phyloP scores from a whole-genome alignment of 208 protist genomes.

The Crithidia expoeki region DNA sequence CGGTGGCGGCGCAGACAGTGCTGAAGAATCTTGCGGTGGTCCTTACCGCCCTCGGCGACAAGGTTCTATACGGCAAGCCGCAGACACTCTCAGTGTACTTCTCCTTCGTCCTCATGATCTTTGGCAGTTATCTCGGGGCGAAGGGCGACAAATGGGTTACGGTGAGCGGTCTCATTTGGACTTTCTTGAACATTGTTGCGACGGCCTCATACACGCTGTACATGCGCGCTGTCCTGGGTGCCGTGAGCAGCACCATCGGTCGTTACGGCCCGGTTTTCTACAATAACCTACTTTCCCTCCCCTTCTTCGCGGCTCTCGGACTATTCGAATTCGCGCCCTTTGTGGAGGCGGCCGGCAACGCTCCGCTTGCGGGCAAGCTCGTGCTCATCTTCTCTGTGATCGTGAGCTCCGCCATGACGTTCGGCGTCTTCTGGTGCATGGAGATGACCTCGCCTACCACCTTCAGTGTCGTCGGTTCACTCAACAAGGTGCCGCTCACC shows the following conservation, averaged over 20 bases:
- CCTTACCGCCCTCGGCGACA: conserved; percentile 82
- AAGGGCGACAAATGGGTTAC: conserved; percentile 84
- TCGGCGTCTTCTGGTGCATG: conserved; percentile 91
- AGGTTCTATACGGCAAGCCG: conserved; percentile 59
- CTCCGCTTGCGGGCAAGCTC: conserved; percentile 26
- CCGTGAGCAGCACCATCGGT: conserved; percentile 62
- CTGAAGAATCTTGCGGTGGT: conserved; percentile 86
- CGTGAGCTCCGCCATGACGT: conserved; percentile 79
- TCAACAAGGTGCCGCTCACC: conserved; percentile 87
- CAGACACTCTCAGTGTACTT: conserved; percentile 55
- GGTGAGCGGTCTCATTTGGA: conserved; percentile 79
- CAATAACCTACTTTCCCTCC: conserved; percentile 87
- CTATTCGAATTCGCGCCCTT: conserved; percentile 20
- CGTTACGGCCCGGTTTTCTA: conserved; percentile 87
- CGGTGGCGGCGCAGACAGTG: conserved; percentile 84
- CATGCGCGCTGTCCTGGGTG: conserved; percentile 72
- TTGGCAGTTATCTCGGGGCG: conserved; percentile 63
- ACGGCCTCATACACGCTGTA: conserved; percentile 89
- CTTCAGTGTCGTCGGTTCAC: conserved; percentile 83
- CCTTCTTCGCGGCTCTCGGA: conserved; percentile 56
- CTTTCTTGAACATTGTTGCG: conserved; percentile 67
- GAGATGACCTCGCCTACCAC: conserved; percentile 89
- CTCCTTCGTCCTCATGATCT: conserved; percentile 62
- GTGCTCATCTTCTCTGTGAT: conserved; percentile 55
- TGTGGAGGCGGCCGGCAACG: conserved; percentile 10